A percentile compares a stretch with the other conserved stretches of the same genome.
Conservation (phyloP, 2,329 filamentous ascomycete species). For the Fusarium nanum region DNA sequence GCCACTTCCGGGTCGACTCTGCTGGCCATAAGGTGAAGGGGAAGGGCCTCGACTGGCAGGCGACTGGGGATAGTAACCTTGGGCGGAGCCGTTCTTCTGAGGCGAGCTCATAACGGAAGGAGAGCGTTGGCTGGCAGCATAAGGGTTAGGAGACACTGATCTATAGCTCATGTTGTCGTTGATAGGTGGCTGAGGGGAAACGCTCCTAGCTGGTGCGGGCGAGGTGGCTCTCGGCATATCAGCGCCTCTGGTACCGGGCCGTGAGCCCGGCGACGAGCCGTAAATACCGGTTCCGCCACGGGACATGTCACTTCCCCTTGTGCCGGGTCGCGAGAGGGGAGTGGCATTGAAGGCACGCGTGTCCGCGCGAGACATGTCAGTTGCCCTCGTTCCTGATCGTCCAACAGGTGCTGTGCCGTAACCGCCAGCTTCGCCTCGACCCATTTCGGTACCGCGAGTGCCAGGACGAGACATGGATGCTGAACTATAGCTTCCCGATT, state of each 20-base stretch:
- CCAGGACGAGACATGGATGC: slow-evolving; percentile 42
- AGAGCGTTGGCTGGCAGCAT: slow-evolving; percentile 56
- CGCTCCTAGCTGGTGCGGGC: slow-evolving; percentile 73
- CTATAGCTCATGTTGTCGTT: slow-evolving; percentile 57
- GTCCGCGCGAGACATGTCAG: slow-evolving; percentile 38
- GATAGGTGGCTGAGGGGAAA: slow-evolving; percentile 71
- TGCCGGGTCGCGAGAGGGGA: slow-evolving; percentile 57
- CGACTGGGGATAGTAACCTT: slow-evolving; percentile 65
- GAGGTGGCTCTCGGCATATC: slow-evolving; percentile 72
- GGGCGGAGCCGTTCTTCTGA: slow-evolving; percentile 61
- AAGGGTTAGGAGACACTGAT: slow-evolving; percentile 73
- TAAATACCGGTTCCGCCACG: slow-evolving; percentile 45
- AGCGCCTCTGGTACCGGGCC: slow-evolving; percentile 68
- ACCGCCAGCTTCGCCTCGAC: slow-evolving; percentile 45
- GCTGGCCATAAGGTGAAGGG: slow-evolving; percentile 61
- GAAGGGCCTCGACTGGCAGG: slow-evolving; percentile 61
- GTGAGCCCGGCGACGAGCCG: slow-evolving; percentile 58
- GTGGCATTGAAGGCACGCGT: slow-evolving; percentile 46
- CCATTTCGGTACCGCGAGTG: slow-evolving; percentile 41
- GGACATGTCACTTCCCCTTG: slow-evolving; percentile 51
- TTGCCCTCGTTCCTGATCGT: slow-evolving; percentile 42
- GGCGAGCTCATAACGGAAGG: slow-evolving; percentile 56
- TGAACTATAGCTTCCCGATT: slow-evolving; percentile 40
- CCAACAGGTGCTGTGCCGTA: slow-evolving; percentile 40
- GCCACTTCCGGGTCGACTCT: slow-evolving; percentile 63